A percentile compares a stretch with the other conserved stretches of the same genome.
These are phyloP conservation scores for Euphorbia pulcherrima DNA, from an alignment of 345 rosid genomes.

Conservation along the genomic window DNA sequence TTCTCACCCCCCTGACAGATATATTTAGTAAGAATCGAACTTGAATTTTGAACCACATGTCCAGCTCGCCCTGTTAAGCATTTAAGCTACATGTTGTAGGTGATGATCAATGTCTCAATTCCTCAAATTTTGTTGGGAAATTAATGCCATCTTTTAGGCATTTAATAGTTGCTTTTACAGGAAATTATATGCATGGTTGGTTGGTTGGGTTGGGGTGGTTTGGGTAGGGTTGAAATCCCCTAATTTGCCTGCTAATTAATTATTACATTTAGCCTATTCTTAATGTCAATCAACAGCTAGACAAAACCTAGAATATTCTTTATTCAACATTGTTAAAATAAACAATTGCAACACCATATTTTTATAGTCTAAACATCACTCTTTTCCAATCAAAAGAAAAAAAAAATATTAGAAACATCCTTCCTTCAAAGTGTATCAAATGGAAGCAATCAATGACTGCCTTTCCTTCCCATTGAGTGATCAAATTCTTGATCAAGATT, in stretches of 20 bases:
- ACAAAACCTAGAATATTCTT: slow-evolving; percentile 26
- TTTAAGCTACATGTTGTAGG: too few species aligned
- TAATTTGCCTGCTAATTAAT: slow-evolving; percentile 2
- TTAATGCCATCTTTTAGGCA: neutral
- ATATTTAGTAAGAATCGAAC: too few species aligned
- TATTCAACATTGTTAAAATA: slow-evolving; percentile 9
- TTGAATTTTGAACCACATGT: too few species aligned
- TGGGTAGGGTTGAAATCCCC: neutral
- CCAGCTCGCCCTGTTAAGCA: too few species aligned
- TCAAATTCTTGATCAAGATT: slow-evolving; percentile 43
- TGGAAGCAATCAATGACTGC: slow-evolving; percentile 39
- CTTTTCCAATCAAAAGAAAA: too few species aligned
- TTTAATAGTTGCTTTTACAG: neutral
- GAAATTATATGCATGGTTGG: neutral
- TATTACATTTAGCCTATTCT: neutral
- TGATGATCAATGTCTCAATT: too few species aligned
- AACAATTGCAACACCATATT: neutral
- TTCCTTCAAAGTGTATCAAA: slow-evolving; percentile 17
- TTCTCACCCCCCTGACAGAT: too few species aligned
- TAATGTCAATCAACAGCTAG: neutral
- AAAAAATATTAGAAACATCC: neutral
- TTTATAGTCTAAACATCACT: neutral
- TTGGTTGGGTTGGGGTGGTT: neutral
- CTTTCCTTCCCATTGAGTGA: slow-evolving; percentile 36
- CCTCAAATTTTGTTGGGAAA: neutral